Percentiles rank a stretch among this genome's conserved stretches.
Conservation (phyloP, 805 yeast species). For the Soucietia sequanensis region DNA sequence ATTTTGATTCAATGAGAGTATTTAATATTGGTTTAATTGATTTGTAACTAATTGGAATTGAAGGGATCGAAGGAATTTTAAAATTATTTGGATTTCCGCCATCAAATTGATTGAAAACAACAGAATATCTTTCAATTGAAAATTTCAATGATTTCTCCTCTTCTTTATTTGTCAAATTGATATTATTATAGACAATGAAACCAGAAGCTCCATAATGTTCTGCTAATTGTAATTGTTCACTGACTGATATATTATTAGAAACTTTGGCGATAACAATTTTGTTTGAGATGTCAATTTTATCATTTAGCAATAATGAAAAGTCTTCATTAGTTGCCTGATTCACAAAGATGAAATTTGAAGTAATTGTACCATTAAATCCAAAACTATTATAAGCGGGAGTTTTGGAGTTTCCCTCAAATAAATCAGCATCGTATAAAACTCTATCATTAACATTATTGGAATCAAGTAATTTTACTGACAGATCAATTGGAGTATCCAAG, state of each 20-base stretch:
- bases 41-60: slow-evolving; percentile 28
- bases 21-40: slow-evolving; percentile 25
- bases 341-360: slow-evolving; percentile 25
- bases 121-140: slow-evolving; percentile 21
- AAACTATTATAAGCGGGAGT: slow-evolving; percentile 32
- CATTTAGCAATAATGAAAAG: slow-evolving; percentile 16
- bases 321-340: slow-evolving; percentile 32
- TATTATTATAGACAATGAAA: slow-evolving; percentile 20
- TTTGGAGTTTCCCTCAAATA: slow-evolving; percentile 20
- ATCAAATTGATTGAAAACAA: slow-evolving; percentile 7
- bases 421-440: slow-evolving; percentile 22
- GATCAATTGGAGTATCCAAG: slow-evolving; percentile 22
- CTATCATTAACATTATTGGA: slow-evolving; percentile 11
- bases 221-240: slow-evolving; percentile 26
- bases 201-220: slow-evolving; percentile 25
- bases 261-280: slow-evolving; percentile 30
- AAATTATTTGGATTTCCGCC: slow-evolving; percentile 4
- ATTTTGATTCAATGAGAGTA: slow-evolving; percentile 12
- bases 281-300: slow-evolving; percentile 16
- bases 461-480: slow-evolving; percentile 25
- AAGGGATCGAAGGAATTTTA: slow-evolving; percentile 16
- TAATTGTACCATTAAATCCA: slow-evolving; percentile 25
- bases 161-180: slow-evolving; percentile 6
- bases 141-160: slow-evolving; percentile 8
- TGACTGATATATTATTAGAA: slow-evolving; percentile 10